A percentile compares a stretch with the other conserved stretches of the same genome.
phyloP scores from a whole-genome alignment of 2,329 filamentous ascomycete species.

The Domatiomyces catenatus region DNA sequence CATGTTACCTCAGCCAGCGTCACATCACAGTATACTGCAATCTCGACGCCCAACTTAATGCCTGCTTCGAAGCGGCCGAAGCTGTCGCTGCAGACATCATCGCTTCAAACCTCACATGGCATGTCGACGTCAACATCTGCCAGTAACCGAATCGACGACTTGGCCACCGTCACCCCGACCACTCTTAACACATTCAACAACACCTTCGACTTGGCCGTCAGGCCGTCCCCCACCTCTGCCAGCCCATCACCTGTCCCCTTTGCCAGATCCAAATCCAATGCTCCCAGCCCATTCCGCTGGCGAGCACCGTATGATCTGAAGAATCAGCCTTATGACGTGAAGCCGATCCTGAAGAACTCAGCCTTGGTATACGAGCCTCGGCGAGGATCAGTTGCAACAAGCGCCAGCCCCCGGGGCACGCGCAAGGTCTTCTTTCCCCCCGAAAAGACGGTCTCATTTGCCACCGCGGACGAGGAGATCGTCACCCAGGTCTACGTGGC shows the following conservation, averaged over 20 bases:
- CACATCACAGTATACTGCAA: background rate
- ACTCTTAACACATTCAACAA: constrained; percentile 47
- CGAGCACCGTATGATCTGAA: constrained; percentile 20
- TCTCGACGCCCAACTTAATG: constrained; percentile 1
- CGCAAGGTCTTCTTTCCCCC: constrained; percentile 36
- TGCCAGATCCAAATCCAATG: constrained; percentile 1
- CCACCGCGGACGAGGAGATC: constrained; percentile 44
- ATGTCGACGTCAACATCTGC: constrained; percentile 28
- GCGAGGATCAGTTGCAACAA: constrained; percentile 26
- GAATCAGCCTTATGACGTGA: constrained; percentile 29
- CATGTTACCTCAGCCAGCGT: background rate
- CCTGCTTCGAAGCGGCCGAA: constrained; percentile 35
- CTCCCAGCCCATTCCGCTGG: constrained; percentile 7
- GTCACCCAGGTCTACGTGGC: constrained; percentile 39
- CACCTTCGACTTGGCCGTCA: constrained; percentile 35
- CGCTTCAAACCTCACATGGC: constrained; percentile 37
- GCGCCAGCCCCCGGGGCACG: constrained; percentile 19
- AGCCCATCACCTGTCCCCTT: constrained; percentile 21
- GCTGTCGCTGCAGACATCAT: constrained; percentile 44
- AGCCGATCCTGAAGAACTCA: constrained; percentile 34
- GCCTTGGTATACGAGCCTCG: constrained; percentile 23
- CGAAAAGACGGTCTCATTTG: constrained; percentile 43
- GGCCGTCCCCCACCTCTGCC: constrained; percentile 24
- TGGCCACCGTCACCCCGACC: constrained; percentile 38
- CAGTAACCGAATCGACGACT: constrained; percentile 5